These are phyloP conservation scores for Trichophaea hybrida DNA, from an alignment of 2,329 filamentous ascomycete species.

Conservation along the genomic window DNA sequence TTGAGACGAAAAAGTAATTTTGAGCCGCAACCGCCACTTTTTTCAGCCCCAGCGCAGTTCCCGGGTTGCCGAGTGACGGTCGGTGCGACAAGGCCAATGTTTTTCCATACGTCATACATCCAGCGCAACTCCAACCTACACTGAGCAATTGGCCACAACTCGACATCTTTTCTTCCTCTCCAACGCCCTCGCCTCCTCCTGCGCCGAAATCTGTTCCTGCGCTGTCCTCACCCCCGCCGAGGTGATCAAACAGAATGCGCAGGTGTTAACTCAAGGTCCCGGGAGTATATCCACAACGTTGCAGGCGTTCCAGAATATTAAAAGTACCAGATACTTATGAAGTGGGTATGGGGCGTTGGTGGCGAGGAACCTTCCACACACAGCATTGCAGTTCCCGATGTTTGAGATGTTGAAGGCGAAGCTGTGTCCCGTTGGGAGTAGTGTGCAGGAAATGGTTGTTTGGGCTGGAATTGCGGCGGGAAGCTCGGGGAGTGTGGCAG, in stretches of 20 bases:
- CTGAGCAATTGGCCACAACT: conserved; percentile 27
- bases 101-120: too few relatives aligned
- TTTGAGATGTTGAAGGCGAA: conserved; percentile 55
- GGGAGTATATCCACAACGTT: conserved; percentile 25
- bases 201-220: conserved; percentile 72
- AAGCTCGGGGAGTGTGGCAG: conserved; percentile 56
- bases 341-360: conserved; percentile 68
- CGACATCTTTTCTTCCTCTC: conserved; percentile 34
- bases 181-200: conserved; percentile 57
- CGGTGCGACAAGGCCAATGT: too few relatives aligned
- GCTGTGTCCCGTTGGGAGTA: conserved; percentile 31
- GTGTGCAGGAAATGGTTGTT: conserved; percentile 37
- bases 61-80: too few relatives aligned
- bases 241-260: conserved; percentile 85
- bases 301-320: conserved; percentile 44
- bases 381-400: conserved; percentile 74
- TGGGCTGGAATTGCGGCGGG: conserved; percentile 64
- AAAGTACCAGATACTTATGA: conserved; percentile 44
- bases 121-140: conserved; percentile 26
- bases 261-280: conserved; percentile 49
- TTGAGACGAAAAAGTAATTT: too few relatives aligned
- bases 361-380: conserved; percentile 73
- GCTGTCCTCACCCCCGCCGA: conserved; percentile 77
- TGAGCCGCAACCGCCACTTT: too few relatives aligned
- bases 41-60: too few relatives aligned